phyloP scores from a whole-genome alignment of 164 flowering plant genomes.

The Paratinospora sagittata region DNA sequence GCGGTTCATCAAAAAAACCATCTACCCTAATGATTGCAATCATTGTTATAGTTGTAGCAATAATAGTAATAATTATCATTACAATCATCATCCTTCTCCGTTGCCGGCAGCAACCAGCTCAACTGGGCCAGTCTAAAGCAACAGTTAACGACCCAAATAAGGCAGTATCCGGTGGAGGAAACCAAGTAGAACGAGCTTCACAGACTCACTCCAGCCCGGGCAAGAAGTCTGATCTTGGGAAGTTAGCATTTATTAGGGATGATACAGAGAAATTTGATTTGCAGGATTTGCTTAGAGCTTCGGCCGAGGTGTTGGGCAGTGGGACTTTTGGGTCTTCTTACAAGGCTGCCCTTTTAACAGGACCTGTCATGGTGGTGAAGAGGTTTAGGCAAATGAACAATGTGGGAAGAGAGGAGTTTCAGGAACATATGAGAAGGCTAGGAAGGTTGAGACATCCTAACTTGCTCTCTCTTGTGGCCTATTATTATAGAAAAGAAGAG shows the following conservation, averaged over 20 bases:
- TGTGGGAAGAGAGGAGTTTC: conserved; percentile 65
- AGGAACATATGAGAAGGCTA: conserved; percentile 76
- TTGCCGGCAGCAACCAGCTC: background rate
- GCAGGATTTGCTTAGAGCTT: conserved; percentile 63
- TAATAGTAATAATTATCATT: conserved; percentile 18
- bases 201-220: background rate
- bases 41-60: conserved; percentile 14
- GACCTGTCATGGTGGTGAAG: conserved; percentile 63
- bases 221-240: conserved; percentile 25
- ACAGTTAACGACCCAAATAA: conserved; percentile 7
- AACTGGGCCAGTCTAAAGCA: background rate
- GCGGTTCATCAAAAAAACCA: conserved; percentile 10
- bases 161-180: conserved; percentile 2
- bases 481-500: conserved; percentile 72
- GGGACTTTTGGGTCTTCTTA: conserved; percentile 73
- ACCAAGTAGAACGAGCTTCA: conserved; percentile 10
- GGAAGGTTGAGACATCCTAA: conserved; percentile 68
- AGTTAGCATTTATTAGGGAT: conserved; percentile 50
- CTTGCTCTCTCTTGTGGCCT: conserved; percentile 68
- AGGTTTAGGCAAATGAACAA: conserved; percentile 78
- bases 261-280: conserved; percentile 53
- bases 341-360: conserved; percentile 55
- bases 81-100: conserved; percentile 18
- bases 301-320: conserved; percentile 76
- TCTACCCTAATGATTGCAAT: conserved; percentile 7